Evolutionary conservation across 768 basidiomycete genomes (phyloP).

Genomic region (Kwoniella mangroviensis): DNA sequence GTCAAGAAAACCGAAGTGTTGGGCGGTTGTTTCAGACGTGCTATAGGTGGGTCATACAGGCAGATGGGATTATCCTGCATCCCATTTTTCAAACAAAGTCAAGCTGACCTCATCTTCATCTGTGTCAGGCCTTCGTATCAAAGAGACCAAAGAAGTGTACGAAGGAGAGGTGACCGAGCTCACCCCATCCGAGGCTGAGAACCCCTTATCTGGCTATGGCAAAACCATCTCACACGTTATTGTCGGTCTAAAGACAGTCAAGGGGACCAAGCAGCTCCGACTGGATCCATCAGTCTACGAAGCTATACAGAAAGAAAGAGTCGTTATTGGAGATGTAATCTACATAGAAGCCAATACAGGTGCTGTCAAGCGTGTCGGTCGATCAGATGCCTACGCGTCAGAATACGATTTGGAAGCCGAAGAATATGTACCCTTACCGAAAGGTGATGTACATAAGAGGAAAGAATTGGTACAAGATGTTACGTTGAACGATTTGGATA

Average conservation of each 20-base stretch:
- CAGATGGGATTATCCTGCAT: too few relatives aligned
- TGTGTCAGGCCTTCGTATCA: constrained; percentile 82
- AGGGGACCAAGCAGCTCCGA: constrained; percentile 92
- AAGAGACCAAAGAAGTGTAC: constrained; percentile 98
- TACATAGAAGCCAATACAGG: constrained; percentile 93
- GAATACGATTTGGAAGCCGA: constrained; percentile 98
- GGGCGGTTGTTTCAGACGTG: constrained; percentile 89
- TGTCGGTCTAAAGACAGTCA: constrained; percentile 89
- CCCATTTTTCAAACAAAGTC: too few relatives aligned
- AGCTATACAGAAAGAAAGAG: constrained; percentile 94
- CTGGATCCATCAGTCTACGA: constrained; percentile 96
- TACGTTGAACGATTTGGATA: constrained; percentile 91
- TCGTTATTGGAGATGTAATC: constrained; percentile 93
- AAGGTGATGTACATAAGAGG: constrained; percentile 93
- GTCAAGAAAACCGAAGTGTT: constrained; percentile 99
- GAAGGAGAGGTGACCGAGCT: constrained; percentile 98
- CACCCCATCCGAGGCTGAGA: constrained; percentile 94
- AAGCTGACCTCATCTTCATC: background rate
- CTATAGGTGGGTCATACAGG: constrained; percentile 72
- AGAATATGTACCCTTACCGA: constrained; percentile 95
- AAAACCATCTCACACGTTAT: constrained; percentile 99
- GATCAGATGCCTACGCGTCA: constrained; percentile 95
- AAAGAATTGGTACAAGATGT: constrained; percentile 96
- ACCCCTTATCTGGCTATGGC: constrained; percentile 95
- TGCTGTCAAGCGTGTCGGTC: constrained; percentile 92